Conservation (phyloP, 306 rosid species). For the Biancaea sappan region DNA sequence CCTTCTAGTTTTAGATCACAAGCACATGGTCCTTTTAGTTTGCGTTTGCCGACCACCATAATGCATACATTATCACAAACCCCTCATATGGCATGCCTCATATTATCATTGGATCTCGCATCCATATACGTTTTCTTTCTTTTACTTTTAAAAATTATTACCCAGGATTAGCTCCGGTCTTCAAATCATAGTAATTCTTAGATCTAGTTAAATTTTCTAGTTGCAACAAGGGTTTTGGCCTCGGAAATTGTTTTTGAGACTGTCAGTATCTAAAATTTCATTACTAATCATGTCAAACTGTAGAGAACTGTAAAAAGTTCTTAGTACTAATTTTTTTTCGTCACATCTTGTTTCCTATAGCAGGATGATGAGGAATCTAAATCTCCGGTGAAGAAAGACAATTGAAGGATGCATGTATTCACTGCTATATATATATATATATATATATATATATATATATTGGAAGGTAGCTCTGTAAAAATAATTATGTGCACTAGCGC, state of each 20-base stretch:
- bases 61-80: constrained; percentile 14
- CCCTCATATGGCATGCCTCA: not conserved
- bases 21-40: constrained; percentile 55
- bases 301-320: too few relatives aligned
- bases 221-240: not conserved
- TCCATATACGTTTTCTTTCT: not conserved
- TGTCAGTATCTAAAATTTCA: too few relatives aligned
- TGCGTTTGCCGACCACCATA: constrained; percentile 35
- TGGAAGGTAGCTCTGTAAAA: not conserved
- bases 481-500: not conserved
- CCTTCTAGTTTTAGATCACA: constrained; percentile 47
- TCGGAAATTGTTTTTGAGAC: too few relatives aligned
- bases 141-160: not conserved
- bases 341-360: constrained; percentile 7
- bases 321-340: too few relatives aligned
- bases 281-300: too few relatives aligned
- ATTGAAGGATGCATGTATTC: constrained; percentile 2
- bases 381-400: constrained; percentile 42
- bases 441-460: too few relatives aligned
- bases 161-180: not conserved
- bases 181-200: constrained; percentile 36
- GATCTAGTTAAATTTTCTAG: constrained; percentile 39
- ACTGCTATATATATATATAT: too few relatives aligned
- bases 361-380: constrained; percentile 68
- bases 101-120: constrained; percentile 27